phyloP scores from a whole-genome alignment of 2,329 filamentous ascomycete genomes.

The Ceratocystis cubensis region DNA sequence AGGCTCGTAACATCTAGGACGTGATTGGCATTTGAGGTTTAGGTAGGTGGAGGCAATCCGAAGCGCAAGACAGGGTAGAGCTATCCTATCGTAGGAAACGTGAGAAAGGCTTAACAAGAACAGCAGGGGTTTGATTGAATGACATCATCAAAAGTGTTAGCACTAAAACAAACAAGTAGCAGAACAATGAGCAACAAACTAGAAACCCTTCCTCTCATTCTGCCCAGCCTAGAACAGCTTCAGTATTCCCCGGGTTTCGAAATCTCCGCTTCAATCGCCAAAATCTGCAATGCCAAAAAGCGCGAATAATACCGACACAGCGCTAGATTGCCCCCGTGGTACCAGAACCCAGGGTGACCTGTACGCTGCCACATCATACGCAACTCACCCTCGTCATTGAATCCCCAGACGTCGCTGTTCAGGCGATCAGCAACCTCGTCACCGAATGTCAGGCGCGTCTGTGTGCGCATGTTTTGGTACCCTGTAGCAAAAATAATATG shows the following conservation, averaged over 20 bases:
- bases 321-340: slow-evolving; percentile 52
- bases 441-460: slow-evolving; percentile 49
- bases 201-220: neutral
- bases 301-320: slow-evolving; percentile 49
- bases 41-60: neutral
- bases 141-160: neutral
- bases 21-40: slow-evolving; percentile 6
- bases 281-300: slow-evolving; percentile 41
- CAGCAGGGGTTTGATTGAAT: neutral
- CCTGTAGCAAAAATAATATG: slow-evolving; percentile 52
- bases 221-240: neutral
- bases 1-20: slow-evolving; percentile 6
- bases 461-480: slow-evolving; percentile 56
- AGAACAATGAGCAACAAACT: neutral
- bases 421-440: slow-evolving; percentile 43
- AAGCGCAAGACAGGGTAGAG: neutral
- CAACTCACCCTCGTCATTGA: slow-evolving; percentile 45
- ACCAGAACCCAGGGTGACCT: slow-evolving; percentile 54
- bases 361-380: slow-evolving; percentile 46
- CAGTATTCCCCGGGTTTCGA: slow-evolving; percentile 28
- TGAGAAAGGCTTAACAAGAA: neutral
- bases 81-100: neutral
- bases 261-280: slow-evolving; percentile 32
- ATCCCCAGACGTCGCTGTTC: slow-evolving; percentile 49
- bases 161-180: neutral